phyloP scores from a whole-genome alignment of 2,329 filamentous ascomycete genomes.

The Pseudogymnoascus sp. region DNA sequence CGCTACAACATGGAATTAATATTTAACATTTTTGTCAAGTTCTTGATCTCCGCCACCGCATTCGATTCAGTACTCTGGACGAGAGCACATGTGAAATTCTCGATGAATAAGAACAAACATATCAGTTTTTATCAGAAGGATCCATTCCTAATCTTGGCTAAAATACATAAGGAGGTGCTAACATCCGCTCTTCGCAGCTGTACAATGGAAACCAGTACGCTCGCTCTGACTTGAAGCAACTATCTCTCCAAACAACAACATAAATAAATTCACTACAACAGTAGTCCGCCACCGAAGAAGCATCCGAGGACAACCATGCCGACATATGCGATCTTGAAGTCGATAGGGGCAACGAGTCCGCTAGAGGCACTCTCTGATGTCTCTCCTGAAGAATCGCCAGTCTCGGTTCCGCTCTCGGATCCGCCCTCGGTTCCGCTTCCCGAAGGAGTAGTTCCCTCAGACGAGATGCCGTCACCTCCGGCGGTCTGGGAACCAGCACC shows the following conservation, averaged over 20 bases:
- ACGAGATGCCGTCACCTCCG: not conserved
- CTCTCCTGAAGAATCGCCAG: not conserved
- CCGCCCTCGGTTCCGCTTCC: not conserved
- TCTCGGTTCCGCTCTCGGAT: not conserved
- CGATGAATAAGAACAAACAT: not conserved
- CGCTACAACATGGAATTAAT: not conserved
- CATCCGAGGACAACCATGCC: conserved; percentile 2
- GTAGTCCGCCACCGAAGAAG: not conserved
- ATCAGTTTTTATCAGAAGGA: not conserved
- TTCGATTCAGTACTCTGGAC: not conserved
- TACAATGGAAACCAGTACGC: not conserved
- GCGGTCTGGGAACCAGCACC: not conserved
- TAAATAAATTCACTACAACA: not conserved
- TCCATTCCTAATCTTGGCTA: conserved; percentile 2
- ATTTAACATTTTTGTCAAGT: not conserved
- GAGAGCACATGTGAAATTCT: not conserved
- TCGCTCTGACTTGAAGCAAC: not conserved
- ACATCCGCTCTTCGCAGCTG: not conserved
- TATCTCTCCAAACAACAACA: not conserved
- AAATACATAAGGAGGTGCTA: conserved; percentile 2
- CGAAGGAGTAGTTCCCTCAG: not conserved
- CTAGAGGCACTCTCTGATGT: not conserved
- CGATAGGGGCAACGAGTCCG: conserved; percentile 2
- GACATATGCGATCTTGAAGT: not conserved
- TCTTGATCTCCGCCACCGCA: not conserved